Percentiles rank a stretch among this genome's conserved stretches.
These are phyloP conservation scores for Triticum monococcum DNA, from an alignment of 176 grass and related monocot genomes.

Conservation along the genomic window DNA sequence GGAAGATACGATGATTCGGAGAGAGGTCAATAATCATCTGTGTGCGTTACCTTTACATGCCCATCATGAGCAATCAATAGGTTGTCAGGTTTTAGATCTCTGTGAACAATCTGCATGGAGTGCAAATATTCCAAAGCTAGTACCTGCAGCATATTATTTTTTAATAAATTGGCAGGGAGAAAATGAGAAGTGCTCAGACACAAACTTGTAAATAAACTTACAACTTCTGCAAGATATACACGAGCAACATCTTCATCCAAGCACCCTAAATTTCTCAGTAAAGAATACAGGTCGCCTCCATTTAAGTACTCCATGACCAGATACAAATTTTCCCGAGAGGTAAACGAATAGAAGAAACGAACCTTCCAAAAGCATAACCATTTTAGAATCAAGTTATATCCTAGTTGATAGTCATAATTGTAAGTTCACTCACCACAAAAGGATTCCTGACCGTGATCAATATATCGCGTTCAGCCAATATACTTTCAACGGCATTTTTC, in stretches of 20 bases:
- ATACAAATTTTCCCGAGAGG: slow-evolving; percentile 97
- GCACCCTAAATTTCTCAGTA: slow-evolving; percentile 97
- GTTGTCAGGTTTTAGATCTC: slow-evolving; percentile 99
- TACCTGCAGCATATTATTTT: slow-evolving; percentile 51
- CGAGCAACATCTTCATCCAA: slow-evolving; percentile 97
- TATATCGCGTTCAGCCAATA: slow-evolving; percentile 97
- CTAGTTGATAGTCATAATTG: background rate
- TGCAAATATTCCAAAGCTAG: slow-evolving; percentile 99
- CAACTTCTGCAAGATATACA: slow-evolving; percentile 98
- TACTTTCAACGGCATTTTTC: slow-evolving; percentile 99
- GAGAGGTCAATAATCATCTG: slow-evolving; percentile 11
- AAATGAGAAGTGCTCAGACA: slow-evolving; percentile 13
- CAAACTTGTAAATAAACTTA: slow-evolving; percentile 55
- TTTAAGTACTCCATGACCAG: slow-evolving; percentile 99
- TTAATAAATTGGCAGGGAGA: slow-evolving; percentile 7
- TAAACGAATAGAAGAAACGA: slow-evolving; percentile 99
- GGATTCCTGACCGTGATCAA: slow-evolving; percentile 97
- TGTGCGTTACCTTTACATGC: slow-evolving; percentile 85
- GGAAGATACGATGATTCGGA: slow-evolving; percentile 5
- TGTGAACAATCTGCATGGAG: slow-evolving; percentile 91
- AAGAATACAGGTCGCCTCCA: slow-evolving; percentile 92
- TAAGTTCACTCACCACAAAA: slow-evolving; percentile 81
- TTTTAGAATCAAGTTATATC: slow-evolving; percentile 37
- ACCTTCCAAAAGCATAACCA: slow-evolving; percentile 59
- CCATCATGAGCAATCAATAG: slow-evolving; percentile 99